phyloP scores from a whole-genome alignment of 208 protist genomes.

The Wallacemonas sp. region DNA sequence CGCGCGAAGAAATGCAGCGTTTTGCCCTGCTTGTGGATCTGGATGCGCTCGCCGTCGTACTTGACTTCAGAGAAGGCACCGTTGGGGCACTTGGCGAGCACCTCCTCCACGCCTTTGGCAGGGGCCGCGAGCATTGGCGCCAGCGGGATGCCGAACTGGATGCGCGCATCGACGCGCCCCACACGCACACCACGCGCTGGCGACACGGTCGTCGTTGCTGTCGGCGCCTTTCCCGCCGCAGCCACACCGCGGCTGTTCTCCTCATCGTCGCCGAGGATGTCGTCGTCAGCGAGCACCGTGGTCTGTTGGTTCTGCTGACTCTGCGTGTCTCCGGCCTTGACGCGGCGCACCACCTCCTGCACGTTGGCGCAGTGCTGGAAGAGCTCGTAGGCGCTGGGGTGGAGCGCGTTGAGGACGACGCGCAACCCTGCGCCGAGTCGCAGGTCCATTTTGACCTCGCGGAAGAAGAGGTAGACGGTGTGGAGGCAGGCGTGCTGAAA shows the following conservation, averaged over 20 bases:
- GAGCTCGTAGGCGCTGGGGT: slow-evolving; percentile 35
- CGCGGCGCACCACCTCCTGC: slow-evolving; percentile 43
- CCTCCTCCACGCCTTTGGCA: slow-evolving; percentile 32
- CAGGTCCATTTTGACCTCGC: slow-evolving; percentile 46
- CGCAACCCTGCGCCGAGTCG: slow-evolving; percentile 35
- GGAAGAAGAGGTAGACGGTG: slow-evolving; percentile 40
- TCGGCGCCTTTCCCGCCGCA: background rate
- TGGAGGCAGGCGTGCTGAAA: slow-evolving; percentile 26
- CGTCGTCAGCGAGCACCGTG: background rate
- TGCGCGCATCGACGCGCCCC: slow-evolving; percentile 16
- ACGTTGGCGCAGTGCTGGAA: slow-evolving; percentile 54
- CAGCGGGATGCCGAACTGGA: slow-evolving; percentile 44
- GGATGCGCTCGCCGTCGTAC: slow-evolving; percentile 90
- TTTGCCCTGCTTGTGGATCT: slow-evolving; percentile 75
- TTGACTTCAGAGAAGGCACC: slow-evolving; percentile 87
- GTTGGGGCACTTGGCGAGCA: slow-evolving; percentile 69
- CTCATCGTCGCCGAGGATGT: background rate
- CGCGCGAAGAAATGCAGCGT: slow-evolving; percentile 66
- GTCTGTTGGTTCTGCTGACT: slow-evolving; percentile 19
- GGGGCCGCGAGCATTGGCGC: slow-evolving; percentile 59
- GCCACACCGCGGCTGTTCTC: background rate
- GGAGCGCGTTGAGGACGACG: slow-evolving; percentile 38
- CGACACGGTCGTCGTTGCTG: background rate
- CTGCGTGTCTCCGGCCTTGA: slow-evolving; percentile 16
- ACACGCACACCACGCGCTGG: slow-evolving; percentile 5